phyloP scores from a whole-genome alignment of 225 moss, liverwort and hornwort species.

The Climacium dendroides region DNA sequence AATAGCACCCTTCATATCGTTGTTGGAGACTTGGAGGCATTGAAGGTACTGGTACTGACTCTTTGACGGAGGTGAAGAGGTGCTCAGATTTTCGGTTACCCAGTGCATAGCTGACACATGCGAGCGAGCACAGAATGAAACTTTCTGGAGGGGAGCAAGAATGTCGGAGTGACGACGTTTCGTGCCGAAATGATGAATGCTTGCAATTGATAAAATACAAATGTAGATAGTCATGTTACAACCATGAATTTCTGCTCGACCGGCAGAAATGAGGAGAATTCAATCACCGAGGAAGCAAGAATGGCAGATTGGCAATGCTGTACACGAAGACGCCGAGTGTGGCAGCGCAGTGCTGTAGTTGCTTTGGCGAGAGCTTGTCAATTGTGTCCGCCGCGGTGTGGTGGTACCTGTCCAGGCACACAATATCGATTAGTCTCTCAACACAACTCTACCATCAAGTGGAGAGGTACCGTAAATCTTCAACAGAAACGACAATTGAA shows the following conservation, averaged over 20 bases:
- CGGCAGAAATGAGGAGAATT: background rate
- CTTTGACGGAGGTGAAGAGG: background rate
- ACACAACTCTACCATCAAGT: background rate
- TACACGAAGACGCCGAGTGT: constrained; percentile 61
- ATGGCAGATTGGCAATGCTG: constrained; percentile 58
- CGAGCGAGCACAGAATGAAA: background rate
- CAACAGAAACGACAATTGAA: background rate
- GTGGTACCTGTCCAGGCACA: constrained; percentile 51
- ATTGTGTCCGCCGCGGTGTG: constrained; percentile 84
- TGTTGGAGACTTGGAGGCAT: background rate
- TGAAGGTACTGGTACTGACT: background rate
- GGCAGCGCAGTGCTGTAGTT: constrained; percentile 69
- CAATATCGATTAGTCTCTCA: background rate
- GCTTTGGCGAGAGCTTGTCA: constrained; percentile 67
- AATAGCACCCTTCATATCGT: background rate
- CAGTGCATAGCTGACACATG: no score
- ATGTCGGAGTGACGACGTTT: background rate
- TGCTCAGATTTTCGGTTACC: background rate
- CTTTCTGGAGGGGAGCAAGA: background rate
- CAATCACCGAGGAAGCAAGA: constrained; percentile 57
- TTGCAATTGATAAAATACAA: background rate
- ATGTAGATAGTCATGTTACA: background rate
- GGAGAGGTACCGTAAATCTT: background rate
- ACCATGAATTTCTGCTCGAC: background rate
- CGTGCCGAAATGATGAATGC: background rate